Evolutionary conservation across 805 yeast genomes (phyloP).

Genomic region (Teunomyces atbi): DNA sequence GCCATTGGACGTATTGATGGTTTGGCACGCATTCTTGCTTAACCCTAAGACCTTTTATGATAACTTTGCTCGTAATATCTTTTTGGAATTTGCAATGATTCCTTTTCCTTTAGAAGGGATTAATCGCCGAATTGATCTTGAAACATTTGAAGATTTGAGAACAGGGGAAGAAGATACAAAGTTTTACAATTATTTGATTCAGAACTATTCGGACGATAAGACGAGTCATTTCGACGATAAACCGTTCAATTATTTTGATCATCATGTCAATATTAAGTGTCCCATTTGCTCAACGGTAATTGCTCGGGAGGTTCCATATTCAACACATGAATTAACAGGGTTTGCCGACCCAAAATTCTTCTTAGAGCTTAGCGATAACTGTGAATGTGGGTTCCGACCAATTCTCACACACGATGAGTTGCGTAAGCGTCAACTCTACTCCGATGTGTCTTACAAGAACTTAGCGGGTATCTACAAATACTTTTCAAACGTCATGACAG

Average conservation of each 20-base stretch:
- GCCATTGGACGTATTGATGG: constrained; percentile 22
- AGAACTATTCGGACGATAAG: background rate
- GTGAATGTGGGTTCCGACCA: constrained; percentile 13
- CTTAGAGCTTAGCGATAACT: constrained; percentile 1
- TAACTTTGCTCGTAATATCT: constrained; percentile 13
- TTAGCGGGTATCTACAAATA: constrained; percentile 9
- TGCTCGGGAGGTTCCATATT: constrained; percentile 8
- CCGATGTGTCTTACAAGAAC: constrained; percentile 9
- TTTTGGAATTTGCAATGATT: constrained; percentile 13
- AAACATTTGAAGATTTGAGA: constrained; percentile 9
- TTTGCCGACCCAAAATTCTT: constrained; percentile 14
- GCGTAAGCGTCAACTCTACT: constrained; percentile 17
- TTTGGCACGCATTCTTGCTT: constrained; percentile 24
- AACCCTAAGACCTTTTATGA: constrained; percentile 18
- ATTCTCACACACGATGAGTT: constrained; percentile 20
- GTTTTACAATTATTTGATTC: background rate
- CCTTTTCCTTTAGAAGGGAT: constrained; percentile 16
- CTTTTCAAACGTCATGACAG: constrained; percentile 11
- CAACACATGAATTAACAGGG: constrained; percentile 11
- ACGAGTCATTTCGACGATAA: background rate
- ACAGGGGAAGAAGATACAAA: background rate
- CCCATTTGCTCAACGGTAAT: constrained; percentile 13
- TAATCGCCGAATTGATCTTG: background rate
- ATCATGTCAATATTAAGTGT: constrained; percentile 11
- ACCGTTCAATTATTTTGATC: constrained; percentile 5